Evolutionary conservation across 306 rosid species (phyloP), one percentile per base, ranked within the genome.

Genomic region (Prosopis cineraria): DNA sequence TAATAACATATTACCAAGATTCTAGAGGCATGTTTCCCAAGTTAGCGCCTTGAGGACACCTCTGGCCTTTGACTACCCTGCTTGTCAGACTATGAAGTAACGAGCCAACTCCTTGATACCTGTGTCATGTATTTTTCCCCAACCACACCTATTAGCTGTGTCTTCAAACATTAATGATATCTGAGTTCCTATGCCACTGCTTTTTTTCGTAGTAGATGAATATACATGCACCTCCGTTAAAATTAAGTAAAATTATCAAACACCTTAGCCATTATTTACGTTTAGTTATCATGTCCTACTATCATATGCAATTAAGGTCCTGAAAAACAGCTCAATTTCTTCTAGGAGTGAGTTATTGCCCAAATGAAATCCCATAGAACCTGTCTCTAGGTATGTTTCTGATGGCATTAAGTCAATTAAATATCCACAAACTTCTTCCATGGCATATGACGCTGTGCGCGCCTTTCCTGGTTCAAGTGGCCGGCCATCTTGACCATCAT

Each of bases 331-430:
- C 80, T 92, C 96, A 55, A 89, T 90, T 87, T 92, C 97, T 81
- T 85, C 88, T 14, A 85, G 79, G 74, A 90, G 79, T 58, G 76
- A 83, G 68, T 62, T 79, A 72, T 80, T 59, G 52, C 83, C 78
- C 74, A 7, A 37, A 55, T 79, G 81, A 56, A 70, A 81, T 60
- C 87, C 88, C 64, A 70, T 44, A 11, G 85, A 84, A 79, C 70
- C 79, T 68, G 19, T 59, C 27, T 79, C 87, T 77, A 56, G 24
- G 84, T 36, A 67, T 48, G 89, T 79, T 44, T 80, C 85, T 20
- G 96, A 89, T 80, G 88, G 68, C 90, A 94, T 87, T 88, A 91
- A 85, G 81, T 63, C 83, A 74, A 88, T 78, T 76, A 95, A 93
- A 82, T 83, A 85, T 74, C 80, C 81, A 72, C 88, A 85, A 74